phyloP scores from a whole-genome alignment of 2,329 filamentous ascomycete genomes.

The Chaetomium olivaceum region DNA sequence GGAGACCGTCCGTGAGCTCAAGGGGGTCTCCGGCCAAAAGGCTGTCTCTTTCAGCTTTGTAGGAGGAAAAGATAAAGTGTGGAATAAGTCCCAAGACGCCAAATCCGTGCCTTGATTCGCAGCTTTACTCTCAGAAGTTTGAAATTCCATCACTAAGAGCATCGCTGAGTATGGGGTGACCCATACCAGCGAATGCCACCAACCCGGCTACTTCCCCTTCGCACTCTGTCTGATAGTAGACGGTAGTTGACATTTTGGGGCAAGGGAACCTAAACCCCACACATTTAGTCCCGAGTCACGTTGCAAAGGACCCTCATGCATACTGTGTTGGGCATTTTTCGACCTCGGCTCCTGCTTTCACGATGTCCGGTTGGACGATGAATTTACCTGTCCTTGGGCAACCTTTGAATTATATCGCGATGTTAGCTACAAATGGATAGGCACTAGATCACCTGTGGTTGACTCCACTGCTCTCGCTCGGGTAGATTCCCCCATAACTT shows the following conservation, averaged over 20 bases:
- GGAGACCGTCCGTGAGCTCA: neutral
- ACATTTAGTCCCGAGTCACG: slow-evolving; percentile 16
- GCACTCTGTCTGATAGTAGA: neutral
- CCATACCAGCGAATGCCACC: neutral
- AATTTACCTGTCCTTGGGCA: slow-evolving; percentile 10
- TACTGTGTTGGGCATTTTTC: slow-evolving; percentile 20
- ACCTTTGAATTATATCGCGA: neutral
- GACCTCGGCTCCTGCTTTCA: slow-evolving; percentile 1
- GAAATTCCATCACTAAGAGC: neutral
- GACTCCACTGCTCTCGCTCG: slow-evolving; percentile 1
- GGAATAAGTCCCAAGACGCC: neutral
- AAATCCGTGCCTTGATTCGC: neutral
- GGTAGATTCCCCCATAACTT: slow-evolving; percentile 16
- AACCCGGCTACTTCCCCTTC: neutral
- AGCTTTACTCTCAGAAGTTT: neutral
- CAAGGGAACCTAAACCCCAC: neutral
- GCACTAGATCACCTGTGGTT: neutral
- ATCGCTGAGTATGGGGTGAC: neutral
- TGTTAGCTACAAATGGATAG: neutral
- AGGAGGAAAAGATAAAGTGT: neutral
- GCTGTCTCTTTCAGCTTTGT: neutral
- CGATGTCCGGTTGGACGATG: neutral
- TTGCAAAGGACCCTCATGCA: slow-evolving; percentile 1
- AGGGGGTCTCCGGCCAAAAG: neutral
- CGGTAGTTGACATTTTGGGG: slow-evolving; percentile 1